These are phyloP conservation scores for Mortierella sp. DNA, from an alignment of 371 early-diverging fungal genomes.

Conservation along the genomic window DNA sequence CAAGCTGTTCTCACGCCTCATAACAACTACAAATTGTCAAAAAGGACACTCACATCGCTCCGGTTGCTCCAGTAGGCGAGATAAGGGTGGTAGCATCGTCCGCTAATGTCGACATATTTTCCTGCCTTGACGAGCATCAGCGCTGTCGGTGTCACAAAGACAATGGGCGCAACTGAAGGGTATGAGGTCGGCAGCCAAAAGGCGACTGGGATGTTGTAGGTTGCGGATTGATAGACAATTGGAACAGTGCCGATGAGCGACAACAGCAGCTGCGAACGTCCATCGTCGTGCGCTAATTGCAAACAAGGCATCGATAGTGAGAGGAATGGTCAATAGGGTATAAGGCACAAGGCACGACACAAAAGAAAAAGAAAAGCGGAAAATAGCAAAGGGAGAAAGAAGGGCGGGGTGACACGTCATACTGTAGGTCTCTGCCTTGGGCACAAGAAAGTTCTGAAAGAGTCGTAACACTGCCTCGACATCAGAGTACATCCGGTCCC, in stretches of 20 bases:
- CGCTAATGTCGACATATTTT: conserved; percentile 87
- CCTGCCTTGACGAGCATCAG: conserved; percentile 88
- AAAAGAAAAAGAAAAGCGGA: background rate
- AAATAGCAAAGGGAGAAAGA: background rate
- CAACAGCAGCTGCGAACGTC: conserved; percentile 76
- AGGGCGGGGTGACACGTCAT: conserved; percentile 31
- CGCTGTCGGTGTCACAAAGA: conserved; percentile 90
- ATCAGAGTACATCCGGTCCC: conserved; percentile 77
- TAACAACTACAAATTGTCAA: background rate
- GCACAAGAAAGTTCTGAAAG: conserved; percentile 71
- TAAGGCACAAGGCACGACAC: background rate
- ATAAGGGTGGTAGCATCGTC: conserved; percentile 88
- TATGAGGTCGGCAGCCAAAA: conserved; percentile 91
- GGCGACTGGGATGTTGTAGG: conserved; percentile 94
- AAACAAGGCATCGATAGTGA: background rate
- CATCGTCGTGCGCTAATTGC: conserved; percentile 75
- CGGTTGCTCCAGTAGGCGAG: conserved; percentile 69
- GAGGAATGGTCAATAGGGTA: background rate
- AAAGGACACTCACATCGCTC: conserved; percentile 52
- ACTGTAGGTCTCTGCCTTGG: conserved; percentile 83
- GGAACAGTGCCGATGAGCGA: conserved; percentile 92
- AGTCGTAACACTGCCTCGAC: conserved; percentile 76
- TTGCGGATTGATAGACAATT: conserved; percentile 81
- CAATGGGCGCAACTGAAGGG: conserved; percentile 84
- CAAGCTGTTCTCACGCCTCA: background rate